Conservation (phyloP, 495 filamentous ascomycete genomes). For the Hypoxylon fuscum region DNA sequence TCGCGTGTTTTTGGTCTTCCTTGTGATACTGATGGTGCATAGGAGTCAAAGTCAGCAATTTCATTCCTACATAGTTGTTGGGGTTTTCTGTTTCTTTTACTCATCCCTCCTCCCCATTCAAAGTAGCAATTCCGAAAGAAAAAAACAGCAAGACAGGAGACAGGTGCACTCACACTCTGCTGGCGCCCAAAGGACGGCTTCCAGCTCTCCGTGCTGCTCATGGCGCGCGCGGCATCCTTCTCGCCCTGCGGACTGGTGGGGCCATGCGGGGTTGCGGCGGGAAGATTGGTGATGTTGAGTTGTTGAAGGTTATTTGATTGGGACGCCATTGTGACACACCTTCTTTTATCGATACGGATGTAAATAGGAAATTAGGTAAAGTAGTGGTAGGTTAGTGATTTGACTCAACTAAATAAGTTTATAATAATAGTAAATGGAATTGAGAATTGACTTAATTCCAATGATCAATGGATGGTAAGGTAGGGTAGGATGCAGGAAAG, state of each 20-base stretch:
- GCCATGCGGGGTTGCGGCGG: conserved; percentile 12
- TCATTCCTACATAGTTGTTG: too few relatives aligned
- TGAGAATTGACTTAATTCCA: not conserved
- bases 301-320: conserved; percentile 2
- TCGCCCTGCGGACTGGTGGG: conserved; percentile 36
- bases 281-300: conserved; percentile 26
- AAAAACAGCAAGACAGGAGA: too few relatives aligned
- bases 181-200: conserved; percentile 50
- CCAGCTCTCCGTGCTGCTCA: conserved; percentile 51
- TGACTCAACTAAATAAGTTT: not conserved
- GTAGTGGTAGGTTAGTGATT: too few relatives aligned
- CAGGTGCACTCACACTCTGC: conserved; percentile 45
- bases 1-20: conserved; percentile 57
- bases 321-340: conserved; percentile 12
- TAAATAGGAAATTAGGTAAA: too few relatives aligned
- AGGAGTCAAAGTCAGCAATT: conserved; percentile 3
- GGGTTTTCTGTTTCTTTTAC: too few relatives aligned
- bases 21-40: conserved; percentile 42
- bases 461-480: not conserved
- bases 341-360: not conserved
- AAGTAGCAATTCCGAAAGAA: too few relatives aligned
- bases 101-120: not conserved
- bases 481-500: not conserved
- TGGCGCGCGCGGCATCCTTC: conserved; percentile 47
- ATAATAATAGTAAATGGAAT: conserved; percentile 14